These are phyloP conservation scores for Pinus albicaulis DNA, from an alignment of 75 land plant species.

Conservation along the genomic window DNA sequence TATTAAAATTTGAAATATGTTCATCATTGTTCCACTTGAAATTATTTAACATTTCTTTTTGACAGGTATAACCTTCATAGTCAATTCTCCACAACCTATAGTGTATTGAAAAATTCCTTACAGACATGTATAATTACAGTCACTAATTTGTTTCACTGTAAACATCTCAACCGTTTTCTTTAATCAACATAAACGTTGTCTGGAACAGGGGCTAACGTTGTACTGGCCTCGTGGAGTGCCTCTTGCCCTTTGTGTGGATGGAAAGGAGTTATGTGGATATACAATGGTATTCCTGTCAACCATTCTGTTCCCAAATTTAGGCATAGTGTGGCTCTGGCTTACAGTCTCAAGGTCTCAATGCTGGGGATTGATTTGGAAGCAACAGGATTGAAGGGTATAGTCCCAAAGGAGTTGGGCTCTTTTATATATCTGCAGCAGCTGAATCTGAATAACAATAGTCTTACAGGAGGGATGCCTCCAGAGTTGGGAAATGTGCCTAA, in stretches of 20 bases:
- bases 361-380: slow-evolving; percentile 7
- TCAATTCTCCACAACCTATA: no score
- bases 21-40: no score
- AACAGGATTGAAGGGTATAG: slow-evolving; percentile 11
- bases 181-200: background rate
- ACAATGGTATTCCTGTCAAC: slow-evolving; percentile 11
- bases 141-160: no score
- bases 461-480: slow-evolving; percentile 23
- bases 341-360: slow-evolving; percentile 8
- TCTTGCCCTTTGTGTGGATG: slow-evolving; percentile 16
- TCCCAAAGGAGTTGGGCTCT: slow-evolving; percentile 10
- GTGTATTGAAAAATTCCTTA: no score
- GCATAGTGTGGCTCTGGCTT: slow-evolving; percentile 5
- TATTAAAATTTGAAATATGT: no score
- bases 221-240: slow-evolving; percentile 15
- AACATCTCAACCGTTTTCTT: no score
- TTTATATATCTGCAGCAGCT: slow-evolving; percentile 10
- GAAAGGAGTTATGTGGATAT: slow-evolving; percentile 15
- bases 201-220: background rate
- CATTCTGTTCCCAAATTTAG: slow-evolving; percentile 8
- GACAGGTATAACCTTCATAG: no score
- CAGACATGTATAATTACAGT: no score
- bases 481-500: slow-evolving; percentile 24
- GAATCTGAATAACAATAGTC: slow-evolving; percentile 23
- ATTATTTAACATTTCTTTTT: no score